Percentiles rank a stretch among this genome's conserved stretches.
phyloP scores from a whole-genome alignment of 768 basidiomycete genomes.

The Dictyophora rubrovolvata region DNA sequence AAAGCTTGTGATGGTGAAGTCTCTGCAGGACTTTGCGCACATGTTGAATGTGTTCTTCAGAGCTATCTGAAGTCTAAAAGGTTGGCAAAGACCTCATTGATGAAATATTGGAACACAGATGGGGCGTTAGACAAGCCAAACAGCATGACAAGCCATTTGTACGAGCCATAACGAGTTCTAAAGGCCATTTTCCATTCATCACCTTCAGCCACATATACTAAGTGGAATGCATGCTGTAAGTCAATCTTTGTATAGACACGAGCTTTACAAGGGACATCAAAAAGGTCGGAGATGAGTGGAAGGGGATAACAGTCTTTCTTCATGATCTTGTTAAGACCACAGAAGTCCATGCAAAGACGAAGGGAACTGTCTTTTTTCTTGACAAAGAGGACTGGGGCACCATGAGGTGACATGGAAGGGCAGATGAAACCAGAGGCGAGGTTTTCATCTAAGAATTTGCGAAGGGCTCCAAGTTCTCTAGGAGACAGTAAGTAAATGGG shows the following conservation, averaged over 20 bases:
- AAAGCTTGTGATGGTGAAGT: constrained; percentile 22
- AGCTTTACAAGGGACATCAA: constrained; percentile 3
- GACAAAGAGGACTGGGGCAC: constrained; percentile 20
- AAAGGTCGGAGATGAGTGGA: constrained; percentile 23
- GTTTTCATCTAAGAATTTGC: constrained; percentile 27
- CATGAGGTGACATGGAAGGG: constrained; percentile 18
- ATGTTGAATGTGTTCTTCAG: neutral
- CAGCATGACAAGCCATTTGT: constrained; percentile 32
- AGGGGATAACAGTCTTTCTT: constrained; percentile 25
- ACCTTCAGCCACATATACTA: constrained; percentile 29
- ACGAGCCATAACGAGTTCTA: constrained; percentile 27
- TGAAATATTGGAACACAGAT: constrained; percentile 32
- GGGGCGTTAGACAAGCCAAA: constrained; percentile 31
- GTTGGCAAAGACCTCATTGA: constrained; percentile 18
- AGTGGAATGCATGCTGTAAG: constrained; percentile 31
- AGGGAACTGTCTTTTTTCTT: constrained; percentile 25
- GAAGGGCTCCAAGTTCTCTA: constrained; percentile 24
- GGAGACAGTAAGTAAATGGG: constrained; percentile 26
- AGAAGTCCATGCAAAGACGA: constrained; percentile 22
- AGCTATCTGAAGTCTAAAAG: constrained; percentile 24
- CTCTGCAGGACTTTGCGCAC: constrained; percentile 24
- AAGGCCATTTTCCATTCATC: constrained; percentile 37
- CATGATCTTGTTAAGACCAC: constrained; percentile 24
- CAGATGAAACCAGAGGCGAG: constrained; percentile 28
- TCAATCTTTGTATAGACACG: constrained; percentile 22